Evolutionary conservation across 768 basidiomycete genomes (phyloP).

Genomic region (Tubosaeta sp.): DNA sequence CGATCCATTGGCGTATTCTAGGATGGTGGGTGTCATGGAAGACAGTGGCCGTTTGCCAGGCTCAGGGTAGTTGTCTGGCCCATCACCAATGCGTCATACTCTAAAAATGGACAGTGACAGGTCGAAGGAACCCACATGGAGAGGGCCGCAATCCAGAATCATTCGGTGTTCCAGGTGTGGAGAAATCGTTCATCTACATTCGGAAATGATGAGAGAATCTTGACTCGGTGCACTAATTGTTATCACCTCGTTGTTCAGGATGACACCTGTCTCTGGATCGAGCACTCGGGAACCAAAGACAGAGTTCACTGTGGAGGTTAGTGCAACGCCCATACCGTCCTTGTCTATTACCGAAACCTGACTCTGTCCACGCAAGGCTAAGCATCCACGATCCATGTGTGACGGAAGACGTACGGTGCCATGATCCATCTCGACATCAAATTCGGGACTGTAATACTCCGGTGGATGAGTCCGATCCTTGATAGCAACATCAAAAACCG

Average conservation of each 20-base stretch:
- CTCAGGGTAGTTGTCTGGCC: slow-evolving; percentile 80
- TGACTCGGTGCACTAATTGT: not conserved
- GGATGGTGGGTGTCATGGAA: slow-evolving; percentile 74
- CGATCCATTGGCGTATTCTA: slow-evolving; percentile 71
- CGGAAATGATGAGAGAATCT: not conserved
- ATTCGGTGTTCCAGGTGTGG: slow-evolving; percentile 79
- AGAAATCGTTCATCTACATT: slow-evolving; percentile 85
- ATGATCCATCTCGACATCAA: slow-evolving; percentile 74
- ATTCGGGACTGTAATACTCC: slow-evolving; percentile 81
- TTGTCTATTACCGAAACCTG: slow-evolving; percentile 82
- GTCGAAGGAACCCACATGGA: slow-evolving; percentile 50
- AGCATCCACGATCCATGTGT: slow-evolving; percentile 3
- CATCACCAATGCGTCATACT: not conserved
- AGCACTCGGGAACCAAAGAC: slow-evolving; percentile 87
- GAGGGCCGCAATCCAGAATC: slow-evolving; percentile 79
- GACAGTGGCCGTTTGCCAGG: slow-evolving; percentile 88
- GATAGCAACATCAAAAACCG: slow-evolving; percentile 9
- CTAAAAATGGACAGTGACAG: not conserved
- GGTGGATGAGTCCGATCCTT: slow-evolving; percentile 80
- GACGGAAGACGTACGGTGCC: slow-evolving; percentile 53
- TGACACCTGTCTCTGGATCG: slow-evolving; percentile 81
- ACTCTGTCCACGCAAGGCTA: slow-evolving; percentile 44
- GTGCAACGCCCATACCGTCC: slow-evolving; percentile 78
- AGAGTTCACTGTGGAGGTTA: slow-evolving; percentile 88
- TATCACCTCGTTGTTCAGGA: slow-evolving; percentile 80